Evolutionary conservation across 371 early-diverging fungal genomes (phyloP), one percentile per base, ranked within the genome.

Genomic region (Mortierella sp.): DNA sequence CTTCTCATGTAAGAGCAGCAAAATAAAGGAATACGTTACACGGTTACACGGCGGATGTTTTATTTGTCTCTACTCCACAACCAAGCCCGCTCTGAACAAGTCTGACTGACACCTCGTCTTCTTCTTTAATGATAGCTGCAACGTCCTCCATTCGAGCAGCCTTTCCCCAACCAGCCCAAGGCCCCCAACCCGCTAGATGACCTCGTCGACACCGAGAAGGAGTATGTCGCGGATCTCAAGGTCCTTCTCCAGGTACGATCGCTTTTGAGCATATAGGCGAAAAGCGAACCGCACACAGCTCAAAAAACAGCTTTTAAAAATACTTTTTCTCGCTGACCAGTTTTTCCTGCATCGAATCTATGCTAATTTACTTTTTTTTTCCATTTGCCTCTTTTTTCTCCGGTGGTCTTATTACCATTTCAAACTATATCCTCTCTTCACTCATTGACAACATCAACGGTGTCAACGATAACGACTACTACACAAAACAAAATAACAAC

Each of bases 161-260:
- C 86, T 6, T 54, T 76, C 48, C 79, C 79, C 2, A 61, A 43
- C 28, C 86, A 85, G 5, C 86, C 86, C 14, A 78, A 82, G 71
- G 51, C 82, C 0, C 86, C 75, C 53, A 86, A 86, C 34, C 86
- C 86, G 13, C 64, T 86, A 24, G 86, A 86, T 19, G 86, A 86
- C 55, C 79, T 86, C 16, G 71, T 82, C 31, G 86, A 86, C 16
- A 82, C 86, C 3, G 86, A 86, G 75, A 81, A 86, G 69, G 86
- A 86, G 69, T 86, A 86, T 59, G 82, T 82, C 34, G 59, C 79
- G 11, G 86, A 82, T 64, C 79, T 86, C 61, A 86, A 82, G 71
- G 71, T 82, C 26, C 82, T 86, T 28, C 79, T 86, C 26, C 86
- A 86, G 86, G 86, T 86, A 86, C 28, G 5, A 9, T 19, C 61